A percentile compares a stretch with the other conserved stretches of the same genome.
phyloP scores from a whole-genome alignment of 2,329 filamentous ascomycete species.

The Pyricularia grisea region DNA sequence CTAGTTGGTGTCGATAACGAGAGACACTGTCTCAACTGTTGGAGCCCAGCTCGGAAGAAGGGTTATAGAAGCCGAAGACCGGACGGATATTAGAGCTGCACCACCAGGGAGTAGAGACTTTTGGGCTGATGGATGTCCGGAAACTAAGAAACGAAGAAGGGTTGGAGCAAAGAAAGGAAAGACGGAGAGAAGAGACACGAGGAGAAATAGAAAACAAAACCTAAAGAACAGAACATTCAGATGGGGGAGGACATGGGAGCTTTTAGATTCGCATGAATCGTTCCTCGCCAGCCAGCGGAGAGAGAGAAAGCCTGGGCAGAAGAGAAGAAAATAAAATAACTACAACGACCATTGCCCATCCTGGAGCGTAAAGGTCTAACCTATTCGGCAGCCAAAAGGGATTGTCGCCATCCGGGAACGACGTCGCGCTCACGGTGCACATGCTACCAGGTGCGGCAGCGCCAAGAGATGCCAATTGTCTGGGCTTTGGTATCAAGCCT shows the following conservation, averaged over 20 bases:
- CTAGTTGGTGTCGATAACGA: not conserved
- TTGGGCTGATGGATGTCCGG: not conserved
- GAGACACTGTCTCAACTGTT: not conserved
- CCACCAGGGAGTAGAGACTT: not conserved
- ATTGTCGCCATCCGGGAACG: not conserved
- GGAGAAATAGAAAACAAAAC: not conserved
- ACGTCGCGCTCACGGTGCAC: not conserved
- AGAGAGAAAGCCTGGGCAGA: not conserved
- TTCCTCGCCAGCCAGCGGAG: not conserved
- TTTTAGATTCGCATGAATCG: slow-evolving; percentile 1
- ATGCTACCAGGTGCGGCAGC: not conserved
- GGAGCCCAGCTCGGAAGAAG: not conserved
- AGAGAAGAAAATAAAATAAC: not conserved
- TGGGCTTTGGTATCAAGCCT: not conserved
- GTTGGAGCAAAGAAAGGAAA: not conserved
- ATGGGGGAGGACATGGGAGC: not conserved
- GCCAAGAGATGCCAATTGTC: slow-evolving; percentile 1
- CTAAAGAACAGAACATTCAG: not conserved
- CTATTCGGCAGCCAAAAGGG: not conserved
- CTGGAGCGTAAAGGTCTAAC: not conserved
- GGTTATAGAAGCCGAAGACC: not conserved
- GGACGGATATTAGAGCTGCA: not conserved
- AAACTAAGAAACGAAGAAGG: not conserved
- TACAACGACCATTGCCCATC: not conserved
- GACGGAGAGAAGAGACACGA: not conserved